Evolutionary conservation across 78 protist species (phyloP).

Genomic region (Monosiga brevicollis): DNA sequence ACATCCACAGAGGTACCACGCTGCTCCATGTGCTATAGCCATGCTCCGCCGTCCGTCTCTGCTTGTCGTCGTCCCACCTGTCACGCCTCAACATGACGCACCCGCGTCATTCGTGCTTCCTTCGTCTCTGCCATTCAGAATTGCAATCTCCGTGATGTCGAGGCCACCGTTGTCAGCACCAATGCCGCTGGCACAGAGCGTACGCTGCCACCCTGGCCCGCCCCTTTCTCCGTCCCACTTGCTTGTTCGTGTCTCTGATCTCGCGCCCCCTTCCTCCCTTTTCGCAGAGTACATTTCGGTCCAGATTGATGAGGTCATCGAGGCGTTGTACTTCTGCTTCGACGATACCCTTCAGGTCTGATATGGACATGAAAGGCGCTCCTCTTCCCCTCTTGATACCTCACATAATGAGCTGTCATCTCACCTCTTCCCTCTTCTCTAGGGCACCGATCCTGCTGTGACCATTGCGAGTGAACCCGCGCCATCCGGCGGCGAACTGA

Average conservation of each 20-base stretch:
- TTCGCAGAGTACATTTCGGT: not conserved
- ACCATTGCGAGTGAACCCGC: not conserved
- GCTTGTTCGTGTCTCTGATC: not conserved
- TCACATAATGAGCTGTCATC: not conserved
- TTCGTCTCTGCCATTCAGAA: not conserved
- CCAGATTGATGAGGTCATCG: not conserved
- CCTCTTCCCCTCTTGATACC: not conserved
- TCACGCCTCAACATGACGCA: not conserved
- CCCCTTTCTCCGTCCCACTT: not conserved
- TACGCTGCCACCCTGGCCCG: too few species aligned
- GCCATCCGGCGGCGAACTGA: not conserved
- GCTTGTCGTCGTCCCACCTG: not conserved
- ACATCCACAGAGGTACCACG: too few species aligned
- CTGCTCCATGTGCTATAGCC: too few species aligned
- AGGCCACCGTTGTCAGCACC: not conserved
- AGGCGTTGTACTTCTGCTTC: not conserved
- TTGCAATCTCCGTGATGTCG: not conserved
- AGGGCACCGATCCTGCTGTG: not conserved
- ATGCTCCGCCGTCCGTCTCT: not conserved
- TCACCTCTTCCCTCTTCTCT: not conserved
- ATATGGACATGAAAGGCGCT: not conserved
- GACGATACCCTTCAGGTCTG: not conserved
- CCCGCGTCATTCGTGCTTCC: not conserved
- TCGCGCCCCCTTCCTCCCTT: not conserved
- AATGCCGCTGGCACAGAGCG: not conserved